Percentiles rank a stretch among this genome's conserved stretches.
These are phyloP conservation scores for Lentinula detonsa DNA, from an alignment of 768 basidiomycete species.

Conservation along the genomic window DNA sequence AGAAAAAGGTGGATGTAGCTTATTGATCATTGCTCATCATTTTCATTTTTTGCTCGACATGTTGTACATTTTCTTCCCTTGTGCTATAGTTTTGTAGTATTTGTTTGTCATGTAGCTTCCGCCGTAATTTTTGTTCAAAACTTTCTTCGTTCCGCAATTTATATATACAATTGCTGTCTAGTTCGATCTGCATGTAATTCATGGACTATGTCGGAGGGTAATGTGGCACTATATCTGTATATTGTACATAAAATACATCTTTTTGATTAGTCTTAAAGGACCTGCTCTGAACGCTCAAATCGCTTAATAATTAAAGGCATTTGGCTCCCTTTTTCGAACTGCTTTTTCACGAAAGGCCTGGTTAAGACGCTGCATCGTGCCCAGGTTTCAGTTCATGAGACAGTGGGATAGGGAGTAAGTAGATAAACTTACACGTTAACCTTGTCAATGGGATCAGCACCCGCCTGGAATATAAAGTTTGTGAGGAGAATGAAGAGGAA, in stretches of 20 bases:
- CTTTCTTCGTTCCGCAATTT: not conserved
- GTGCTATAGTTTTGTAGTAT: not conserved
- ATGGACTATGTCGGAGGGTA: not conserved
- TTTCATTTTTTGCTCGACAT: not conserved
- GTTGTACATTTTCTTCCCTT: not conserved
- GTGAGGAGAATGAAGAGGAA: conserved; percentile 68
- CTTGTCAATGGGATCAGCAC: conserved; percentile 47
- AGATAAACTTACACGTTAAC: conserved; percentile 51
- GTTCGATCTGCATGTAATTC: not conserved
- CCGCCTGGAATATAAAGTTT: conserved; percentile 55
- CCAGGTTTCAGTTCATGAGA: not conserved
- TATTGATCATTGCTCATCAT: not conserved
- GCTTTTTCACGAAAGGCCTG: conserved; percentile 52
- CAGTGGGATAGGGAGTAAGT: not conserved
- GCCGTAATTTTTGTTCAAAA: too few species aligned
- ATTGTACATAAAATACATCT: not conserved
- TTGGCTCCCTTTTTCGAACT: conserved; percentile 53
- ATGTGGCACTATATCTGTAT: not conserved
- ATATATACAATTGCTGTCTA: not conserved
- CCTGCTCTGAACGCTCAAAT: conserved; percentile 2
- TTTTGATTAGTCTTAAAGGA: not conserved
- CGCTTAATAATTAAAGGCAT: conserved; percentile 51
- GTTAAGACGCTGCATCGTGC: conserved; percentile 46
- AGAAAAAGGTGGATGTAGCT: not conserved
- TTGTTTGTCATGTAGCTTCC: not conserved